Evolutionary conservation across 2,329 filamentous ascomycete species (phyloP).

Genomic region (Grosmannia huntii): DNA sequence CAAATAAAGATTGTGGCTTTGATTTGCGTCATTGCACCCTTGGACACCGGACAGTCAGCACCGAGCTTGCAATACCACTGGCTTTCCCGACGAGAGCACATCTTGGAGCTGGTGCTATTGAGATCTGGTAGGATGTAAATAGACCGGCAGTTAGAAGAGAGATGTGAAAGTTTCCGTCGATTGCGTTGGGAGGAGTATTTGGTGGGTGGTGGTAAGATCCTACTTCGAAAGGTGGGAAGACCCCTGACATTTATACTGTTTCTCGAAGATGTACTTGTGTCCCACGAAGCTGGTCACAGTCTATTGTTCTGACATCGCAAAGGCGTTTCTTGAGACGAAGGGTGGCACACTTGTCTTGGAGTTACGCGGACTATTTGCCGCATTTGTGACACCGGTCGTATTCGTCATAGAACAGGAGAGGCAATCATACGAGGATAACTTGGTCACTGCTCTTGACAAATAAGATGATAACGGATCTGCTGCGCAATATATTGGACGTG

Average conservation of each 20-base stretch:
- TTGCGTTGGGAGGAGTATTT: background rate
- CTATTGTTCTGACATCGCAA: background rate
- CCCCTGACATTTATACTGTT: background rate
- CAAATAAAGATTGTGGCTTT: background rate
- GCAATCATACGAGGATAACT: background rate
- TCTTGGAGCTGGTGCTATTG: background rate
- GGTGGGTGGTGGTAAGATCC: background rate
- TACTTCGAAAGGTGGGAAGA: background rate
- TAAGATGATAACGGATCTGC: no score
- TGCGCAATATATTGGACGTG: no score
- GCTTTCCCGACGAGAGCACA: background rate
- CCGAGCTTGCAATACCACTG: background rate
- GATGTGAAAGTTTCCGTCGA: background rate
- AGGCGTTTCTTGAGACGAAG: background rate
- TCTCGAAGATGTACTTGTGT: background rate
- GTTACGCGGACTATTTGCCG: no score
- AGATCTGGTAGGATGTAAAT: background rate
- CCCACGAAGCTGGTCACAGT: background rate
- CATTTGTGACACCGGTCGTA: background rate
- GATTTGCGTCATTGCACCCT: background rate
- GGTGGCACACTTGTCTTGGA: background rate
- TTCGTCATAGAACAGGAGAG: background rate
- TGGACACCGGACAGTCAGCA: background rate
- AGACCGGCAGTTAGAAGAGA: background rate
- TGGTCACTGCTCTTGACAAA: background rate